Evolutionary conservation across 345 rosid species (phyloP).

Genomic region (Gossypium sturtianum): DNA sequence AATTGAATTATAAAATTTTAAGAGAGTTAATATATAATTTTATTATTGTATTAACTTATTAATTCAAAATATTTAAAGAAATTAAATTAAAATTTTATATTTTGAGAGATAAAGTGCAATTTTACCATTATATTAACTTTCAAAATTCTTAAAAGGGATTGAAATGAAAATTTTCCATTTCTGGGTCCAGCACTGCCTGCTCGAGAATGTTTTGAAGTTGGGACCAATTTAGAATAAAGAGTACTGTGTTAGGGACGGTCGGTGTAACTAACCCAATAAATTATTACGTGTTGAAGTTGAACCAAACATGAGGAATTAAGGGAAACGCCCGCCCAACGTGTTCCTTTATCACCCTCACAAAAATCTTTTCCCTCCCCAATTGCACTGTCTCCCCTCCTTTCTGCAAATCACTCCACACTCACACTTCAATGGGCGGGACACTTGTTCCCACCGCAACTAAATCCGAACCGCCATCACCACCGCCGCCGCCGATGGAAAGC

Average conservation of each 20-base stretch:
- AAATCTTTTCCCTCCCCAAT: not conserved
- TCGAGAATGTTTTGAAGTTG: not conserved
- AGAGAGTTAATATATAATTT: too few species aligned
- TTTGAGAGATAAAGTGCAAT: not conserved
- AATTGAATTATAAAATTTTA: too few species aligned
- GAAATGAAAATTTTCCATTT: too few species aligned
- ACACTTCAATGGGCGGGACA: constrained; percentile 20
- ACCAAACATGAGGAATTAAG: not conserved
- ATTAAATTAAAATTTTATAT: too few species aligned
- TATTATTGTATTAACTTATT: too few species aligned
- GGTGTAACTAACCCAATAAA: not conserved
- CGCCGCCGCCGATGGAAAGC: constrained; percentile 3
- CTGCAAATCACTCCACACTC: not conserved
- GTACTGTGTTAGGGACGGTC: not conserved
- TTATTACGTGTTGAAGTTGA: not conserved
- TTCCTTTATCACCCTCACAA: constrained; percentile 30
- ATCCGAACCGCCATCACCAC: constrained; percentile 11
- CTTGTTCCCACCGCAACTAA: constrained; percentile 23
- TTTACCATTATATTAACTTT: not conserved
- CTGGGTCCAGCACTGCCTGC: too few species aligned
- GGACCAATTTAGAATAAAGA: not conserved
- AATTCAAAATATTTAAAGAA: too few species aligned
- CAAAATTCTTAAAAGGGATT: not conserved
- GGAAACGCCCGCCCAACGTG: constrained; percentile 31
- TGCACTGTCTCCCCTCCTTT: not conserved